phyloP scores from a whole-genome alignment of 2,329 filamentous ascomycete genomes.

The Pezicula neosporulosa region DNA sequence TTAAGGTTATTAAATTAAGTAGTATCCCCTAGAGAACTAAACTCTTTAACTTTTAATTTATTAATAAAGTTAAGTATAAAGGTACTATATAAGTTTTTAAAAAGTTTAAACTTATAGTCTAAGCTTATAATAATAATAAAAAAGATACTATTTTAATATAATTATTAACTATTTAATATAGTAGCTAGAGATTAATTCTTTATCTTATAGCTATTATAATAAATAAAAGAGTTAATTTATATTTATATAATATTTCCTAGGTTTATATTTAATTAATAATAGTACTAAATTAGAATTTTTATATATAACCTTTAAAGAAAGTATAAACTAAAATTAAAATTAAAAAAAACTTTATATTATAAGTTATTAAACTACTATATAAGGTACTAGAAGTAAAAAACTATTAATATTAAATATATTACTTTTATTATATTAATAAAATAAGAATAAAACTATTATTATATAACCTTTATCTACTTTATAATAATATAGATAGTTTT shows the following conservation, averaged over 20 bases:
- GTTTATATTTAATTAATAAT: slow-evolving; percentile 8
- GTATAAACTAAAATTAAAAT: too few relatives aligned
- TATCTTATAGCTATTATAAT: too few relatives aligned
- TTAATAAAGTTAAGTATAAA: slow-evolving; percentile 7
- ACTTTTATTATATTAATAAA: neutral
- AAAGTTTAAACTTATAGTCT: too few relatives aligned
- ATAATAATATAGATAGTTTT: too few relatives aligned
- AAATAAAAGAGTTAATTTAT: too few relatives aligned
- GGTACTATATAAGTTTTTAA: neutral
- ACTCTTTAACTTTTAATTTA: slow-evolving; percentile 7
- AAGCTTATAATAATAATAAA: too few relatives aligned
- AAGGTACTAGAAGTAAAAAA: neutral
- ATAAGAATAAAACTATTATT: slow-evolving; percentile 1
- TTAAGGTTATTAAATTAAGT: neutral
- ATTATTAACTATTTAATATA: too few relatives aligned
- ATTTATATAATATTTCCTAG: slow-evolving; percentile 8
- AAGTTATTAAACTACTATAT: slow-evolving; percentile 2
- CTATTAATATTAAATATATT: slow-evolving; percentile 1
- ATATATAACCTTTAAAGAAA: slow-evolving; percentile 4
- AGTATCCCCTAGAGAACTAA: too few relatives aligned
- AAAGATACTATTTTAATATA: too few relatives aligned
- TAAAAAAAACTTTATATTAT: neutral
- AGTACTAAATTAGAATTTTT: slow-evolving; percentile 6
- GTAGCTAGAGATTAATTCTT: too few relatives aligned
- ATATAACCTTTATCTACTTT: neutral